These are phyloP conservation scores for Sesbania bispinosa DNA, from an alignment of 306 rosid genomes.

Conservation along the genomic window DNA sequence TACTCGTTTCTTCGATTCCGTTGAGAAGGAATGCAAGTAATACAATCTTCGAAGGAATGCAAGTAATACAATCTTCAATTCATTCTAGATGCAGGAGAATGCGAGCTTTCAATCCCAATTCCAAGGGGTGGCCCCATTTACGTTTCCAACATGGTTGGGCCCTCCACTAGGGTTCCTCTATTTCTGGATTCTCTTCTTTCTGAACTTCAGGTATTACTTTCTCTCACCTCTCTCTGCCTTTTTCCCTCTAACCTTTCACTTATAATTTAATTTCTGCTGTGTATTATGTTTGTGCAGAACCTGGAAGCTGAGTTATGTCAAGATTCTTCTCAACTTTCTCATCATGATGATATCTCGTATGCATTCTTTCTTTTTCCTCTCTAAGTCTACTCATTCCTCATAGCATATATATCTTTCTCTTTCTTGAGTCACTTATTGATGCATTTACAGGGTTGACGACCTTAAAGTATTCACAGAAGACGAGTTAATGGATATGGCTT, in stretches of 20 bases:
- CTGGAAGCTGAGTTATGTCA: constrained; percentile 48
- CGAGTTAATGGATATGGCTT: constrained; percentile 77
- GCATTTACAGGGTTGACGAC: constrained; percentile 60
- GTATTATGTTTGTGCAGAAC: constrained; percentile 39
- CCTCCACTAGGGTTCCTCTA: constrained; percentile 47
- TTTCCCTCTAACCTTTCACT: neutral
- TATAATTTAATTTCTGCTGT: too few relatives aligned
- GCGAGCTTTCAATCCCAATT: constrained; percentile 40
- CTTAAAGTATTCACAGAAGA: constrained; percentile 72
- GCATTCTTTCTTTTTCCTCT: constrained; percentile 15
- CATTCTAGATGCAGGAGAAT: constrained; percentile 20
- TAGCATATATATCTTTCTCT: neutral
- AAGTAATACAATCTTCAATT: too few relatives aligned
- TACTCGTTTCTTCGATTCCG: too few relatives aligned
- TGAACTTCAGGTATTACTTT: constrained; percentile 52
- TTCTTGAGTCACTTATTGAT: neutral
- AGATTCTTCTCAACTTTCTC: constrained; percentile 36
- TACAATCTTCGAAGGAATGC: constrained; percentile 26
- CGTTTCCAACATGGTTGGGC: constrained; percentile 50
- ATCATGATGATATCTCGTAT: constrained; percentile 58
- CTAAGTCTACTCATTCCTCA: neutral
- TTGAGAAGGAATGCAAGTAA: constrained; percentile 7
- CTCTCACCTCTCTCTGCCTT: neutral
- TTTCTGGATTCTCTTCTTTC: constrained; percentile 48
- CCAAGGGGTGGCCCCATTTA: constrained; percentile 90